phyloP scores from a whole-genome alignment of 2,329 filamentous ascomycete genomes.

The Claviceps humidiphila region DNA sequence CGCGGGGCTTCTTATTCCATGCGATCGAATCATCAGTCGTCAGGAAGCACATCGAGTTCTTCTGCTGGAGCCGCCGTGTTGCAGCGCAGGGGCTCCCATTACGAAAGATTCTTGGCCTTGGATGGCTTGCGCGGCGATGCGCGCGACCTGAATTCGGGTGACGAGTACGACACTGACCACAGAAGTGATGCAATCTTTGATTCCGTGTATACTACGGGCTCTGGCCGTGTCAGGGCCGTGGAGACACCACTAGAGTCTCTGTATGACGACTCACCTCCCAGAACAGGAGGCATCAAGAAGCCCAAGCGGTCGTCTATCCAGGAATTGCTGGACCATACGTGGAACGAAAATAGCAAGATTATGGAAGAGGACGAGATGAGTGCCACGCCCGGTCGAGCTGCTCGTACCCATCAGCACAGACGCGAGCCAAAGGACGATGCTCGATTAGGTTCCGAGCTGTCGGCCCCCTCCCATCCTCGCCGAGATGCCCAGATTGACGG shows the following conservation, averaged over 20 bases:
- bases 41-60: conserved; percentile 29
- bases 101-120: conserved; percentile 40
- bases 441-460: neutral
- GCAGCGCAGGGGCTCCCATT: conserved; percentile 19
- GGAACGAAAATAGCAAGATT: conserved; percentile 43
- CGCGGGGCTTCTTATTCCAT: conserved; percentile 22
- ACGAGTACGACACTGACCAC: conserved; percentile 67
- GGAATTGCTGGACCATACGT: conserved; percentile 41
- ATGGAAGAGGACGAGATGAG: conserved; percentile 49
- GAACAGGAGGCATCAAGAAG: conserved; percentile 38
- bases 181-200: conserved; percentile 68
- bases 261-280: conserved; percentile 65
- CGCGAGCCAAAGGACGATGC: conserved; percentile 2
- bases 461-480: neutral
- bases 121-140: conserved; percentile 58
- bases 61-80: conserved; percentile 25
- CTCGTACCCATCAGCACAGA: conserved; percentile 10
- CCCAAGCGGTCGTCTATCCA: conserved; percentile 45
- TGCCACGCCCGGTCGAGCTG: conserved; percentile 35
- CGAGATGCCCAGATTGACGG: conserved; percentile 21
- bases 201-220: conserved; percentile 59
- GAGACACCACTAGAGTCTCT: conserved; percentile 66
- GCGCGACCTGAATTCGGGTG: conserved; percentile 50
- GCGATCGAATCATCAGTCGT: conserved; percentile 27
- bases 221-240: conserved; percentile 49